Conservation (phyloP, 148 eudicot genomes). For the Hydrangea macrophylla region DNA sequence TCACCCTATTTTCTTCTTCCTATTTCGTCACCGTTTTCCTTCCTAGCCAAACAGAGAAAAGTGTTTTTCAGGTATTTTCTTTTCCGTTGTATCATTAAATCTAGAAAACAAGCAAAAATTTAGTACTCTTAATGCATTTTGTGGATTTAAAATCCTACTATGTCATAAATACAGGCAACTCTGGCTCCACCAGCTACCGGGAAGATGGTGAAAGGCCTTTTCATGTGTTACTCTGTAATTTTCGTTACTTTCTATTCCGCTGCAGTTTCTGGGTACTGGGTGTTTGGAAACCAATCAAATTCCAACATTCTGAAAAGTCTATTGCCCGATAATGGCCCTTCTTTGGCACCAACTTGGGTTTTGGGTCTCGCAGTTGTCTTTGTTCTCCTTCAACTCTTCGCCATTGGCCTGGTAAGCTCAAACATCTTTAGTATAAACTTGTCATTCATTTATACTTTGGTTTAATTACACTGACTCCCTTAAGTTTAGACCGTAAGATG, state of each 20-base stretch:
- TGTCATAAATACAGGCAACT: constrained; percentile 60
- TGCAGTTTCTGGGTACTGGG: constrained; percentile 80
- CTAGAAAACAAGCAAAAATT: too few species aligned
- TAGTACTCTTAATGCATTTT: background rate
- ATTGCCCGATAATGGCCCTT: constrained; percentile 70
- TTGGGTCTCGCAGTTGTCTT: constrained; percentile 64
- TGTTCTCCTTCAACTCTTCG: constrained; percentile 90
- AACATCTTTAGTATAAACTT: background rate
- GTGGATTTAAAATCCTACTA: background rate
- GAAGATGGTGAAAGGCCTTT: constrained; percentile 89
- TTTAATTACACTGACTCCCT: too few species aligned
- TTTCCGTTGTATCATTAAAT: too few species aligned
- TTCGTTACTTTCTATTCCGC: constrained; percentile 79
- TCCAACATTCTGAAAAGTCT: constrained; percentile 78
- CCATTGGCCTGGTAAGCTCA: constrained; percentile 80
- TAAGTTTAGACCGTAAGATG: too few species aligned
- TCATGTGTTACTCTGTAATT: constrained; percentile 78
- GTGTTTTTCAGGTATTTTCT: too few species aligned
- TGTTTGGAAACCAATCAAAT: constrained; percentile 73
- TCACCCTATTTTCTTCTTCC: too few species aligned
- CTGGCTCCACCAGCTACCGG: constrained; percentile 94
- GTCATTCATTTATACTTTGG: too few species aligned
- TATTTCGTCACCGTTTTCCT: too few species aligned
- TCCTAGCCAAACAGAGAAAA: too few species aligned
- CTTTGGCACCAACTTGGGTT: constrained; percentile 79